Evolutionary conservation across 73 alveolate species (phyloP), one percentile per base, ranked within the genome.

Genomic region (Paraurostyla sp.): DNA sequence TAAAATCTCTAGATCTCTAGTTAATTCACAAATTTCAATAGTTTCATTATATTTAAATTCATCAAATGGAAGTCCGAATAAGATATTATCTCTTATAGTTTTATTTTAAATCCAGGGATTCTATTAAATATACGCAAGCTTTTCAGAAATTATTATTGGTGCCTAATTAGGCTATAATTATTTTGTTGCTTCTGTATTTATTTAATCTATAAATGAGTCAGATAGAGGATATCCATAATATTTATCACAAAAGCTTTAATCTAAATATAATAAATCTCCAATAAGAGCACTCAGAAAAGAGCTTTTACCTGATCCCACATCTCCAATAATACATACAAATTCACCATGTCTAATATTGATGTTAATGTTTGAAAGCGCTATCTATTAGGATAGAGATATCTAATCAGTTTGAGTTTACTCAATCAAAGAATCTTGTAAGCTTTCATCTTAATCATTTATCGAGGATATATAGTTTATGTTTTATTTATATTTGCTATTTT

Each of bases 21-120:
- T 59, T 29, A 97, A 90, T 65, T 95, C 94, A 56, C 98, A 95
- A 33, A 60, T 82, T 54, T 92, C 78, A 36, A 97, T 76, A 0
- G 97, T 93, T 73, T 88, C 88, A 41, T 91, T 78, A 89, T 97
- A 97, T 65, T 82, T 90, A 20, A 92, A 93, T 54, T 88, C 91
- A 65, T 97, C 94, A 78, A 78, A 93, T 15, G 88, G 91, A 22
- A 71, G 76, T 45, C 97, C 98, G 89, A 97, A 97, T 63, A 96
- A 43, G 11, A 97, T 96, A 93, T 97, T 97, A 50, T 97, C 97
- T 88, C 93, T 86, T 62, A 97, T 85, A 23, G 99, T 97, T 52
- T 94, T 93, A 92, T 94, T 96, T 63, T 96, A 95, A 20, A 97
- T 97, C 98, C 98, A 97, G 3, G 99, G 96, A 16, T 93, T 75